Evolutionary conservation across 148 eudicot genomes (phyloP), one percentile per base, ranked within the genome.

Genomic region (Cornus kousa): DNA sequence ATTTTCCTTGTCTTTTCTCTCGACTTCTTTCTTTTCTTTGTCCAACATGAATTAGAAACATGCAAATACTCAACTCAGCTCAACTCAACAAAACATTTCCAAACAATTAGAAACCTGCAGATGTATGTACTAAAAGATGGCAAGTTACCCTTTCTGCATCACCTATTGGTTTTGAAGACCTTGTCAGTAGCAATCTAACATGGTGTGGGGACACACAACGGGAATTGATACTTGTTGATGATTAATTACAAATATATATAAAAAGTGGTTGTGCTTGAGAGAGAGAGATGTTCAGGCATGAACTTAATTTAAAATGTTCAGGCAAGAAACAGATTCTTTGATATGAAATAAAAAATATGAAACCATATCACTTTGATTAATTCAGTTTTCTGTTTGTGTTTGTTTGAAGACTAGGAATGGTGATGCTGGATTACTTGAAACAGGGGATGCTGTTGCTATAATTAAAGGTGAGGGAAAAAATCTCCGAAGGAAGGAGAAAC

Each of bases 401-500:
- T 79, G 48, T 78, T 77, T 83, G 79, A 83, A 91, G 93, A 90
- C 83, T 82, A 73, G 67, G 71, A 79, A 83, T 67, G 73, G 68
- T 73, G 92, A 79, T 71, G 83, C 83, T 40, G 80, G 75, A 69
- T 81, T 89, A 55, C 73, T 81, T 72, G 77, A 87, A 79, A 85
- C 89, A 80, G 99, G 92, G 62, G 95, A 88, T 79, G 99, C 98
- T 72, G 98, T 93, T 79, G 94, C 98, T 74, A 82, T 93, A 77
- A 86, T 96, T 50, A 92, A 78, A 85, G 98, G 98, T 59, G 78
- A 88, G 83, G 95, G 93, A 66, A 93, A 93, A 85, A 86, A 60
- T 70, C 89, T 96, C 35, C 85, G 97, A 67, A 89, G 99, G 87
- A 96, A 96, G 88, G 99, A 96, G 83, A 96, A 93, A 85, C 85